A percentile compares a stretch with the other conserved stretches of the same genome.
Evolutionary conservation across 2,329 filamentous ascomycete species (phyloP).

Genomic region (Dactylonectria estremocensis): DNA sequence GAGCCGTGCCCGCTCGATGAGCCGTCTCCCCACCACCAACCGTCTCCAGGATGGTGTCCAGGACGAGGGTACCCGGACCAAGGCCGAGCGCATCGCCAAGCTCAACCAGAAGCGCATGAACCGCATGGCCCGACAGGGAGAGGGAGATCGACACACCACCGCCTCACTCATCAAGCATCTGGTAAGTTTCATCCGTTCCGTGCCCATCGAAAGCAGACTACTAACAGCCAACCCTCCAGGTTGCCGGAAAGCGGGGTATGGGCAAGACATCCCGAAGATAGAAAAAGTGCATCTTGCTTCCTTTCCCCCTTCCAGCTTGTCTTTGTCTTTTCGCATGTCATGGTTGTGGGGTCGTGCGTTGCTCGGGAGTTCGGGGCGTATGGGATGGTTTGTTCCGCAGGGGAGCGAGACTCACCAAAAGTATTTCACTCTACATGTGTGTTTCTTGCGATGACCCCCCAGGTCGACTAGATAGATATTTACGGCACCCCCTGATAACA

Average conservation of each 20-base stretch:
- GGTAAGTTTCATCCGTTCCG: conserved; percentile 68
- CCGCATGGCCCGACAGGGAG: conserved; percentile 95
- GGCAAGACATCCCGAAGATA: conserved; percentile 87
- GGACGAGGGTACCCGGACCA: conserved; percentile 75
- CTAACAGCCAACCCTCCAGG: conserved; percentile 62
- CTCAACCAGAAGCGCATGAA: conserved; percentile 99
- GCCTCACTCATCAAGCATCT: conserved; percentile 91
- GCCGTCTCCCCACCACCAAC: conserved; percentile 76
- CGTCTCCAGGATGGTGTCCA: conserved; percentile 84
- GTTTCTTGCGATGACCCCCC: conserved; percentile 40
- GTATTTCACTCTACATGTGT: conserved; percentile 10
- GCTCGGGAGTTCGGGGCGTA: conserved; percentile 53
- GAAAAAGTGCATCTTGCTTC: conserved; percentile 45
- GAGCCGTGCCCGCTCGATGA: conserved; percentile 75
- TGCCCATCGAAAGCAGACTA: background rate
- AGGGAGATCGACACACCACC: conserved; percentile 91
- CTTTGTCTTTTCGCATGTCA: conserved; percentile 43
- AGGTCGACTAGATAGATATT: conserved; percentile 45
- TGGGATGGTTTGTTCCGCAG: conserved; percentile 36
- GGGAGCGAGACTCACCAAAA: conserved; percentile 18
- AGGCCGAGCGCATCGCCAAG: conserved; percentile 90
- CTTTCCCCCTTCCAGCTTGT: conserved; percentile 40
- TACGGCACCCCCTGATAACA: conserved; percentile 29
- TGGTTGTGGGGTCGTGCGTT: conserved; percentile 42
- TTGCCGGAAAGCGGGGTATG: conserved; percentile 92